Base-by-base conservation (phyloP, 129 eudicot genomes). In the Deinandra increscens region DNA sequence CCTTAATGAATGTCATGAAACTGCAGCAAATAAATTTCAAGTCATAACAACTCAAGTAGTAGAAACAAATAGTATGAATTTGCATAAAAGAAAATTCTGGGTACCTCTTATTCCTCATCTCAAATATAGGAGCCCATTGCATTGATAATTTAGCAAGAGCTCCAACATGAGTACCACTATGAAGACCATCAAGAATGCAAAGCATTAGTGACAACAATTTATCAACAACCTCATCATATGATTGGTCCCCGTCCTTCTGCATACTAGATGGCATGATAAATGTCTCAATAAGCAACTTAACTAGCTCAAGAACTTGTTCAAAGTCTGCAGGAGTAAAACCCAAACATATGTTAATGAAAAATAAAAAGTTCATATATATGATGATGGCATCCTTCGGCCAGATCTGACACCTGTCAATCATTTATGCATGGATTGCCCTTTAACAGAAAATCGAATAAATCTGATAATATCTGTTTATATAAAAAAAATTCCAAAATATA, bases 91-190 rank as follows among this genome's bases (percentile, higher is more conserved):
- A 67, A 15, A 1, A 48, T 5, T 38, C 18, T 4, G 13, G 39
- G 76, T 87, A 93, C 98, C 95, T 85, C 14, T 50, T 33, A 62
- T 74, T 83, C 73, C 85, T 83, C 70, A 87, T 68, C 58, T 71
- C 85, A 73, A 93, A 93, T 41, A 82, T 72, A 15, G 88, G 77
- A 72, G 78, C 82, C 95, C 98, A 93, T 64, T 84, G 85, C 55
- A 51, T 10, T 14, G 91, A 84, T 69, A 89, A 70, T 23, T 36
- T 31, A 44, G 71, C 51, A 34, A 84, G 55, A 56, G 59, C 76
- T 20, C 78, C 11, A 46, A 46, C 54, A 20, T 84, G 71, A 56
- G 74, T 53, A 48, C 81, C 29, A 49, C 50, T 62, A 69, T 71
- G 74, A 23, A 88, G 82, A 62, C 90, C 97, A 76, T 85, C 97